Evolutionary conservation across 1,284 basidiomycete species (phyloP).

Genomic region (Sanghuangporus sanghuang): DNA sequence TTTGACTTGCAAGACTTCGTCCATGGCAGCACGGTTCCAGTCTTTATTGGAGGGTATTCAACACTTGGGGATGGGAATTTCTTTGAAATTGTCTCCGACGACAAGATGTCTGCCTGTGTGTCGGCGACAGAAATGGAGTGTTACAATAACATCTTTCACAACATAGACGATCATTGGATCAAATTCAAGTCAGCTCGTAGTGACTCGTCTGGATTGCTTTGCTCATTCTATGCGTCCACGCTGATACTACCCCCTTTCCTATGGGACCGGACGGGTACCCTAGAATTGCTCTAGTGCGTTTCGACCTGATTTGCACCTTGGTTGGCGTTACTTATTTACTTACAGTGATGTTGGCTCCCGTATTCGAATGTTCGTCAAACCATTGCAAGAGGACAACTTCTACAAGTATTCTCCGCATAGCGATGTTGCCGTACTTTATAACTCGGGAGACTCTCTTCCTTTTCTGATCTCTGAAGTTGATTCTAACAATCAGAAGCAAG

Average conservation of each 20-base stretch:
- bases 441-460: not conserved
- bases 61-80: not conserved
- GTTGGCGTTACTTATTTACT: not conserved
- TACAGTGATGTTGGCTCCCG: not conserved
- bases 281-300: not conserved
- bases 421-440: not conserved
- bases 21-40: not conserved
- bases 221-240: not conserved
- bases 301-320: not conserved
- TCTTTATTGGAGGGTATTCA: not conserved
- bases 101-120: not conserved
- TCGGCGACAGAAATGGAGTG: not conserved
- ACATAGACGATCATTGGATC: not conserved
- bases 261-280: not conserved
- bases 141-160: not conserved
- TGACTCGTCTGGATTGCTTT: not conserved
- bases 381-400: not conserved
- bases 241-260: not conserved
- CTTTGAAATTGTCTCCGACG: not conserved
- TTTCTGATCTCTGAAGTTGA: not conserved
- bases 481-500: not conserved
- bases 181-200: not conserved
- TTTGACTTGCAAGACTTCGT: not conserved
- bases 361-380: not conserved
- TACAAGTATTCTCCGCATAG: not conserved